A percentile compares a stretch with the other conserved stretches of the same genome.
Evolutionary conservation across 2,329 filamentous ascomycete genomes (phyloP).

Genomic region (Ophiosphaerella herpotricha): DNA sequence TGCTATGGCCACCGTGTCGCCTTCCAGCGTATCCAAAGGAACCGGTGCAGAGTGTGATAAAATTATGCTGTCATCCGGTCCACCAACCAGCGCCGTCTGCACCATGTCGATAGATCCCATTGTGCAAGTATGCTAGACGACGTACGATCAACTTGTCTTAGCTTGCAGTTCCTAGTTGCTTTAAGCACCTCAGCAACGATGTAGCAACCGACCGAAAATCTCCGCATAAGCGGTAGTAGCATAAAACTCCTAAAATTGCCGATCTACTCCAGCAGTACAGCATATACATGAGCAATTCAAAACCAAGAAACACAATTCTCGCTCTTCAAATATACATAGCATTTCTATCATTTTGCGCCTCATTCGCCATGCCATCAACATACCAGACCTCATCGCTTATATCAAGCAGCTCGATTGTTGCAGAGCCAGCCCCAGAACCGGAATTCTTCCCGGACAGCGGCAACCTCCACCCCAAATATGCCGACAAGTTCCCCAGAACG

Average conservation of each 20-base stretch:
- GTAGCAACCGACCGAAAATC: too few species aligned
- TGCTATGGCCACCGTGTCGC: slow-evolving; percentile 3
- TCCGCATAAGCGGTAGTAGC: too few species aligned
- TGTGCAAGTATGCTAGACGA: slow-evolving; percentile 1
- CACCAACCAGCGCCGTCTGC: slow-evolving; percentile 7
- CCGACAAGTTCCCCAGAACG: slow-evolving; percentile 4
- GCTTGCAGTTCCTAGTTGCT: too few species aligned
- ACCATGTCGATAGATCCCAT: slow-evolving; percentile 5
- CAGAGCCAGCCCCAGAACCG: slow-evolving; percentile 2
- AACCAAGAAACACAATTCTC: not conserved
- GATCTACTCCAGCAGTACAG: too few species aligned
- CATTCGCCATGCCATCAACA: slow-evolving; percentile 2
- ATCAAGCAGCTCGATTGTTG: slow-evolving; percentile 3
- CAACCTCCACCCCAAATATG: slow-evolving; percentile 7
- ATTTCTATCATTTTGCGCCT: slow-evolving; percentile 1
- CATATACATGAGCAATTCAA: too few species aligned
- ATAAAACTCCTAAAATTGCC: too few species aligned
- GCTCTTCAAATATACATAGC: not conserved
- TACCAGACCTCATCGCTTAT: slow-evolving; percentile 2
- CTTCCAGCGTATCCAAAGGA: slow-evolving; percentile 4
- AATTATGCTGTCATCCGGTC: slow-evolving; percentile 3
- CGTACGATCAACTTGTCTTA: too few species aligned
- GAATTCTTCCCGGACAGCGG: slow-evolving; percentile 6
- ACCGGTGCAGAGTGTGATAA: slow-evolving; percentile 5
- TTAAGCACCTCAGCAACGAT: too few species aligned